Conservation (phyloP, 1,139 yeast species). For the Blastobotrys raffinosifermentans region DNA sequence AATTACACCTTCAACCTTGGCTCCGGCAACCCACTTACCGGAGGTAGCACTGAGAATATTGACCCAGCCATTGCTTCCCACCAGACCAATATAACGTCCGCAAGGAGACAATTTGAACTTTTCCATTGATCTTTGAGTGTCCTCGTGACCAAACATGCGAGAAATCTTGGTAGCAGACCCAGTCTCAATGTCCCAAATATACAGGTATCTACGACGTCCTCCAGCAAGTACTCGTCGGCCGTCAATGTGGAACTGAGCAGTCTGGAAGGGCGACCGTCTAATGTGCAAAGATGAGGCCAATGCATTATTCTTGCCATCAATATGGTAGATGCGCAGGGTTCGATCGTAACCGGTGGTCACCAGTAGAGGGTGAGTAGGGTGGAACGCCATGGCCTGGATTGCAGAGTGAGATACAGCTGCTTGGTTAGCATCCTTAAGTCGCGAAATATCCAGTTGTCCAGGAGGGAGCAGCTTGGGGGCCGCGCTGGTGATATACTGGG, state of each 20-base stretch:
- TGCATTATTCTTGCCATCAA: slow-evolving; percentile 83
- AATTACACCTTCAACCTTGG: slow-evolving; percentile 80
- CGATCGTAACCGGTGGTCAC: slow-evolving; percentile 91
- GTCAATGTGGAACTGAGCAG: slow-evolving; percentile 57
- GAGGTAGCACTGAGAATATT: slow-evolving; percentile 68
- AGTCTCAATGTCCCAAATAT: slow-evolving; percentile 76
- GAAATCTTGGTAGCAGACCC: slow-evolving; percentile 80
- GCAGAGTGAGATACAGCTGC: slow-evolving; percentile 66
- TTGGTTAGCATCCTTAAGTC: slow-evolving; percentile 82
- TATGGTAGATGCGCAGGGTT: slow-evolving; percentile 77
- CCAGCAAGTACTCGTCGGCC: slow-evolving; percentile 67
- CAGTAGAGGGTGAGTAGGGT: slow-evolving; percentile 75
- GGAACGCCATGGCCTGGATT: slow-evolving; percentile 78
- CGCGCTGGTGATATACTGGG: slow-evolving; percentile 47
- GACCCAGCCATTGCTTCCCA: slow-evolving; percentile 88
- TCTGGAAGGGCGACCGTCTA: slow-evolving; percentile 71
- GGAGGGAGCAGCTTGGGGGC: slow-evolving; percentile 62
- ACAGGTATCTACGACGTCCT: slow-evolving; percentile 89
- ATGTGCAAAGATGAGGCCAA: slow-evolving; percentile 78
- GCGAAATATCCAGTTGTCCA: slow-evolving; percentile 60
- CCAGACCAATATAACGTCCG: slow-evolving; percentile 68
- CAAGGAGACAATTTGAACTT: slow-evolving; percentile 64
- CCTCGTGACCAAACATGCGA: slow-evolving; percentile 87
- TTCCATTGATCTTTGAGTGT: slow-evolving; percentile 82
- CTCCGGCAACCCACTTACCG: slow-evolving; percentile 82